Evolutionary conservation across 2,329 filamentous ascomycete species (phyloP).

Genomic region (Blumeriella jaapii): DNA sequence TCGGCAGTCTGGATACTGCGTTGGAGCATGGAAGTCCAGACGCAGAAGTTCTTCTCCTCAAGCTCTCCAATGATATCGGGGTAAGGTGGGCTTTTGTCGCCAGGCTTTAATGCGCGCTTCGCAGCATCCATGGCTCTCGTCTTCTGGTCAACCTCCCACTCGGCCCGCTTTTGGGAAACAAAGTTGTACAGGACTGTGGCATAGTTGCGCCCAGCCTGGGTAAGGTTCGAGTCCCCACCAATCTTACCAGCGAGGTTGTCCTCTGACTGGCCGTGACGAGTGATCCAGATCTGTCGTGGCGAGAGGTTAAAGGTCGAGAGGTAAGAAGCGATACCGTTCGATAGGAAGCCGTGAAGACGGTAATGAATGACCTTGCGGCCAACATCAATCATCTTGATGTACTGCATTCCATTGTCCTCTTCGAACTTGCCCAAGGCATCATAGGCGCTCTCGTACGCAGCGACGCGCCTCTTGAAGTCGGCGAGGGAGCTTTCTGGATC

Average conservation of each 20-base stretch:
- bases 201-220: conserved; percentile 68
- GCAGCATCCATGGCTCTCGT: conserved; percentile 56
- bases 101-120: conserved; percentile 78
- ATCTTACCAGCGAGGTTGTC: conserved; percentile 85
- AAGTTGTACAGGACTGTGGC: conserved; percentile 71
- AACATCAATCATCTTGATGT: conserved; percentile 94
- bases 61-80: conserved; percentile 64
- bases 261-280: conserved; percentile 78
- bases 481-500: conserved; percentile 73
- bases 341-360: conserved; percentile 82
- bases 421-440: conserved; percentile 84
- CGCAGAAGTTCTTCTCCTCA: conserved; percentile 83
- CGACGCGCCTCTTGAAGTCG: conserved; percentile 88
- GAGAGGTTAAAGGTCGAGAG: conserved; percentile 94
- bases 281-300: conserved; percentile 96
- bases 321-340: conserved; percentile 86
- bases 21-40: conserved; percentile 96
- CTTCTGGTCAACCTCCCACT: conserved; percentile 75
- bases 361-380: conserved; percentile 88
- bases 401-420: conserved; percentile 82
- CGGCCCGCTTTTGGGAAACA: conserved; percentile 65
- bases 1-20: conserved; percentile 80
- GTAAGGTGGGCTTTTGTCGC: conserved; percentile 89
- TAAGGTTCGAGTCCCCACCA: conserved; percentile 80
- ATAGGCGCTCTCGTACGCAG: conserved; percentile 89